Evolutionary conservation across 306 rosid species (phyloP).

Genomic region (Elaeagnus macrophylla): DNA sequence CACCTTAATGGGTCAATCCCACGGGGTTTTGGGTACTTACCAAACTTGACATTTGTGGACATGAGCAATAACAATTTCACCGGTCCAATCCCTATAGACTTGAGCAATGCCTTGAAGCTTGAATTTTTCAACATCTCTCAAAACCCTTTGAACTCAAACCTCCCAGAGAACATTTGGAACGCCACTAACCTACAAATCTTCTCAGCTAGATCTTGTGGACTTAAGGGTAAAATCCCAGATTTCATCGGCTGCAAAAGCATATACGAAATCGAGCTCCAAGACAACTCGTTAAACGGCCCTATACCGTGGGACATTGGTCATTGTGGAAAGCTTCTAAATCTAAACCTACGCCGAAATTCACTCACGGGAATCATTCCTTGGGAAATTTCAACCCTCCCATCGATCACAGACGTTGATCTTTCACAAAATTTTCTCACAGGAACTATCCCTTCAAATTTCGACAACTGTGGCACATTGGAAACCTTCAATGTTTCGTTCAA

Average conservation of each 20-base stretch:
- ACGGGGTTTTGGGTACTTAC: slow-evolving; percentile 40
- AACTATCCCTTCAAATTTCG: slow-evolving; percentile 69
- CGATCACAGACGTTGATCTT: slow-evolving; percentile 75
- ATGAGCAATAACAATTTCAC: slow-evolving; percentile 61
- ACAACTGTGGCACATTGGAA: slow-evolving; percentile 57
- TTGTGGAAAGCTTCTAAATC: slow-evolving; percentile 51
- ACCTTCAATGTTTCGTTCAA: slow-evolving; percentile 76
- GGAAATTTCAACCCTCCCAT: slow-evolving; percentile 76
- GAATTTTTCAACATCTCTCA: slow-evolving; percentile 62
- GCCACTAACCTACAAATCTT: slow-evolving; percentile 50
- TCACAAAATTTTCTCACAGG: slow-evolving; percentile 77
- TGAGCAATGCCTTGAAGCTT: slow-evolving; percentile 50
- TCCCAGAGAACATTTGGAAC: slow-evolving; percentile 63
- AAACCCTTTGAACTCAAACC: slow-evolving; percentile 34
- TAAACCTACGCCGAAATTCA: slow-evolving; percentile 56
- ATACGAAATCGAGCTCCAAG: slow-evolving; percentile 63
- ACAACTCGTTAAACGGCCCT: slow-evolving; percentile 39
- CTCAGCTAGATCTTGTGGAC: slow-evolving; percentile 50
- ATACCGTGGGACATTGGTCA: slow-evolving; percentile 87
- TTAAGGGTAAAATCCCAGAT: slow-evolving; percentile 62
- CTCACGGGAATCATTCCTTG: slow-evolving; percentile 85
- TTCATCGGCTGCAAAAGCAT: slow-evolving; percentile 51
- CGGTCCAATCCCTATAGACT: slow-evolving; percentile 53
- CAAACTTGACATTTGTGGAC: slow-evolving; percentile 57
- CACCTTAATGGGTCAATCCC: slow-evolving; percentile 61